Evolutionary conservation across 169 alveolate species (phyloP), one percentile per base, ranked within the genome.

Genomic region (Theileria equi): DNA sequence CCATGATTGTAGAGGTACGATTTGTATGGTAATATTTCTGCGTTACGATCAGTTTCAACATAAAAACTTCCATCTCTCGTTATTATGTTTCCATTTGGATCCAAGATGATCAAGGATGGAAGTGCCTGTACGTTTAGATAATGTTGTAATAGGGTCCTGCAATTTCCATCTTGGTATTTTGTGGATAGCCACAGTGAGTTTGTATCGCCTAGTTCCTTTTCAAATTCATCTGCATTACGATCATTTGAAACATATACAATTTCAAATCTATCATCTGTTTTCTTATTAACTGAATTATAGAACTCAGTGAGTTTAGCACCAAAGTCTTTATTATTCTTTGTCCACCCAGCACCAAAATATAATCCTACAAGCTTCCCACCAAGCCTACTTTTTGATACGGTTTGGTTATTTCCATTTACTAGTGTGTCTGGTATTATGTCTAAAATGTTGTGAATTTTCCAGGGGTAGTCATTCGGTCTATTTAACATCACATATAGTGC

Each of bases 381-480:
- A 31, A 77, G 68, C 7, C 54, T 31, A 17, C 58, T 48, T 59
- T 59, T 61, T 25, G 67, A 59, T 26, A 77, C 81, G 48, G 45
- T 31, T 28, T 77, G 58, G 53, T 77, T 77, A 26, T 67, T 55
- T 16, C 68, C 62, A 53, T 67, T 57, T 17, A 58, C 59, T 55
- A 77, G 54, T 1, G 60, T 61, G 28, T 77, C 81, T 28, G 81
- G 81, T 8, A 77, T 19, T 25, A 66, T 49, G 55, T 77, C 81
- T 50, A 77, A 48, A 6, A 67, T 47, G 32, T 44, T 58, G n/a
- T 53, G 78, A 3, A 63, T 53, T 43, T 41, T 66, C 86, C 86
- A 77, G 6, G 86, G 86, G 77, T 52, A 77, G 67, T 67, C 57
- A 47, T 67, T 77, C 13, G 79, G 70, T 38, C 50, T 55, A 48